Evolutionary conservation across 2,329 filamentous ascomycete species (phyloP), one percentile per base, ranked within the genome.

Genomic region (Scorias spongiosa): DNA sequence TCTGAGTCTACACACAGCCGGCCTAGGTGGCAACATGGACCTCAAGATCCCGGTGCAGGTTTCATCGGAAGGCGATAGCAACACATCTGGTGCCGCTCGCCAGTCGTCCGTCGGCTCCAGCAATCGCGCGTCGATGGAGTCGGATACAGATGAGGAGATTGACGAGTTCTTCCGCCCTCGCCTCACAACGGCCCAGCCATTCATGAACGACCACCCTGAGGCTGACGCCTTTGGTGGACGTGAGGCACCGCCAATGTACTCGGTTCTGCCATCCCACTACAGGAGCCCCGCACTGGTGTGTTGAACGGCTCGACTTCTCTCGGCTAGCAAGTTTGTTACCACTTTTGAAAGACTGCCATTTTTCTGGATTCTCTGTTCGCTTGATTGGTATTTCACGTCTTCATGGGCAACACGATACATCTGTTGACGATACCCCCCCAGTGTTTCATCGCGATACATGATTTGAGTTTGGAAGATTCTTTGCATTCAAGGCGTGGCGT

Each of bases 1-100:
- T 11, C 60, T 84, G 17, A 68, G 71, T 2, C 68, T 75, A 41
- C 69, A 73, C 51, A 68, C 70, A 0, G 67, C 70, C 0, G 65
- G 65, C 15, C 59, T 66, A 40, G 59, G 65, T 42, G 61, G 59
- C 44, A 51, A 57, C 41, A 44, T 70, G 29, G 56, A 57, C 7
- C 54, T 71, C 37, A 68, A 67, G 43, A 52, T 70, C 1, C 68
- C 68, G 0, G 47, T 71, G 2, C 68, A 71, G 49, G 58, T 71
- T 46, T 63, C 62, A 15, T 48, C 45, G 18, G 43, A 46, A 10
- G 46, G 45, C 32, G 41, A 42, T 2, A 45, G 42, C 7, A 43
- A 42, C 28, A 47, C 47, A 9, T 47, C 48, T 14, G 38, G 45
- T 32, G 48, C 44, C 38, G 41, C 45, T 2, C 46, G 45, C 4